Base-by-base conservation (phyloP, 2,329 filamentous ascomycete species). In the Karstenula rhodostoma region DNA sequence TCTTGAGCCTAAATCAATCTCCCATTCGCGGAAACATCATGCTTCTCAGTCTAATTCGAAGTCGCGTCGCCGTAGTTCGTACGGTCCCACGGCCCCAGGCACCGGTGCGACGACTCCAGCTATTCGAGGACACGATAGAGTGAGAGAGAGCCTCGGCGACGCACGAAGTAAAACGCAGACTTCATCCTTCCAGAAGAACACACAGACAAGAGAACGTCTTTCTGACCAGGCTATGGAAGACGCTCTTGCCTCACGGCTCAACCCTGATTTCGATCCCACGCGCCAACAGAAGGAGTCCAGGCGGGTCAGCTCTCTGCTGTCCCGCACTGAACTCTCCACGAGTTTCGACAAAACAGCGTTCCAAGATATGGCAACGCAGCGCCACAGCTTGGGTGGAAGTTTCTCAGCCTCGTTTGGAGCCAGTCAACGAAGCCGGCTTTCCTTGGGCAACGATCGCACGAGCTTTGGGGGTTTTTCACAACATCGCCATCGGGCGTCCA, bases 281-380 rank as follows among this genome's bases (percentile, higher is more conserved):
- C 82, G 84, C 29, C 83, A 85, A 49, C 83, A 85, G 19, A 85
- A 85, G 64, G 84, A 87, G 46, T 87, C 86, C n/a, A 88, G 95
- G 46, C 87, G 95, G 53, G 90, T 98, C 27, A 99, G 95, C 80
- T 98, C 94, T 17, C 86, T 97, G 79, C 83, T 97, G 56, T 94
- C 94, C 17, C 86, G 94, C 70, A 91, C 92, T 33, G 94, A 97
- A 73, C 82, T 97, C 22, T 94, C 92, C 0, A 90, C 92, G 10
- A 95, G 90, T 17, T 91, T 94, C 66, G 93, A 96, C 67, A 86
- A 91, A 69, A 85, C 89, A 1, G 86, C 89, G n/a, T 96, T 96
- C 73, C 86, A 89, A 29, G 93, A 97, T 51, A 86, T 89, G 61
- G 84, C 86, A 79, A 67, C 82, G 78, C 77, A 75, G 54, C 72